phyloP scores from a whole-genome alignment of 2,329 filamentous ascomycete species.

The Penicillium sp. region DNA sequence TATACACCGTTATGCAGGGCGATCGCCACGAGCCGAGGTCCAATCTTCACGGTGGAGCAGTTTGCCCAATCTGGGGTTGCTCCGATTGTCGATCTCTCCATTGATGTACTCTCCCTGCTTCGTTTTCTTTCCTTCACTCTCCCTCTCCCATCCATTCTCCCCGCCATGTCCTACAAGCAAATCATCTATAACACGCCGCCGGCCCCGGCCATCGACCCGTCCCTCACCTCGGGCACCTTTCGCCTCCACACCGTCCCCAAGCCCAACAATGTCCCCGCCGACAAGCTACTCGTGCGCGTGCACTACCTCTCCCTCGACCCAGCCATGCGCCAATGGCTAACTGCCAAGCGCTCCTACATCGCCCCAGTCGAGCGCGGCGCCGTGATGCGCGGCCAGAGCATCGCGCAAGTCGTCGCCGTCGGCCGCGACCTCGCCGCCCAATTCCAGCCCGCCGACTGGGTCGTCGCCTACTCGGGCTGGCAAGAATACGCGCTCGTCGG shows the following conservation, averaged over 20 bases:
- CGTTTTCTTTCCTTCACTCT: not conserved
- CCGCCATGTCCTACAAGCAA: conserved; percentile 34
- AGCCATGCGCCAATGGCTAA: conserved; percentile 73
- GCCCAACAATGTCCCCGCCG: conserved; percentile 40
- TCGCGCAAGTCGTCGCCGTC: conserved; percentile 58
- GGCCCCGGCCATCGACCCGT: conserved; percentile 37
- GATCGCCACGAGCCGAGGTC: conserved; percentile 18
- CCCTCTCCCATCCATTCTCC: not conserved
- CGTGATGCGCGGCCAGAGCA: conserved; percentile 63
- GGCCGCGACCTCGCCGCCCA: conserved; percentile 47
- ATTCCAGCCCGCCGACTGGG: conserved; percentile 44
- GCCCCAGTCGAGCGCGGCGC: conserved; percentile 66
- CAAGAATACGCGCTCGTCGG: conserved; percentile 61
- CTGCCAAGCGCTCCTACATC: conserved; percentile 59
- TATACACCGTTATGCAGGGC: not conserved
- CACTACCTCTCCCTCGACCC: conserved; percentile 70
- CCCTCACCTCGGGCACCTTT: conserved; percentile 36
- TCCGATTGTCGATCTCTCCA: conserved; percentile 15
- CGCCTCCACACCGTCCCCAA: conserved; percentile 29
- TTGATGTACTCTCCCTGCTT: conserved; percentile 1
- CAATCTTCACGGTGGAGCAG: conserved; percentile 16
- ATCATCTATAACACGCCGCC: conserved; percentile 38
- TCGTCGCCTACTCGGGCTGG: conserved; percentile 60
- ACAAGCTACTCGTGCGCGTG: conserved; percentile 58
- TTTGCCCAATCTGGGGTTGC: conserved; percentile 27